Percentiles rank a stretch among this genome's conserved stretches.
These are phyloP conservation scores for Lotmaria passim DNA, from an alignment of 208 protist species.

Conservation along the genomic window DNA sequence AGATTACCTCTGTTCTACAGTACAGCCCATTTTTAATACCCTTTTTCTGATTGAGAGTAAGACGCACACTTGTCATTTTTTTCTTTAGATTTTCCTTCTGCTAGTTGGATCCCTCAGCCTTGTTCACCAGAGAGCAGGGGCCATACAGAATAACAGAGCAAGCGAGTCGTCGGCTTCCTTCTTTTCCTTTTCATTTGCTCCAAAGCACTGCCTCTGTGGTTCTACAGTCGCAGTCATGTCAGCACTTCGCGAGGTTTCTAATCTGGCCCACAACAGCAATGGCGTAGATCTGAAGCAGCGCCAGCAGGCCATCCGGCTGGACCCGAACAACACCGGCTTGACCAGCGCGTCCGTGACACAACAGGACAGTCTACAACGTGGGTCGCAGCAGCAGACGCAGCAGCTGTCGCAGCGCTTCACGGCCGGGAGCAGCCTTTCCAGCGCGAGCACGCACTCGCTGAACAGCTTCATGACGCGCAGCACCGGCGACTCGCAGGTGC, in stretches of 20 bases:
- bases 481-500: constrained; percentile 21
- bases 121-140: too few relatives aligned
- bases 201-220: background rate
- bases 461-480: constrained; percentile 28
- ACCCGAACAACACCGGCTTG: constrained; percentile 33
- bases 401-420: constrained; percentile 39
- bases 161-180: too few relatives aligned
- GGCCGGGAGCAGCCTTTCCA: constrained; percentile 20
- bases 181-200: too few relatives aligned
- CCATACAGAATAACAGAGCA: background rate
- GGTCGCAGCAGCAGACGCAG: constrained; percentile 21
- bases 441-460: constrained; percentile 23
- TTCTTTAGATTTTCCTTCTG: background rate
- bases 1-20: background rate
- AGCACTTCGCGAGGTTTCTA: constrained; percentile 66
- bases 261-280: constrained; percentile 36
- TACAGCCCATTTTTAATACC: background rate
- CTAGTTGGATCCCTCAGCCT: background rate
- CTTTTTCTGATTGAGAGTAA: constrained; percentile 2
- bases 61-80: background rate
- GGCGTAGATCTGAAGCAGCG: constrained; percentile 58
- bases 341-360: constrained; percentile 13
- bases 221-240: constrained; percentile 24
- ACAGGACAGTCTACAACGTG: constrained; percentile 31
- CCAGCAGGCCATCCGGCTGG: constrained; percentile 43